Base-by-base conservation (phyloP, 768 basidiomycete species). In the Lactarius pseudohatsudake region DNA sequence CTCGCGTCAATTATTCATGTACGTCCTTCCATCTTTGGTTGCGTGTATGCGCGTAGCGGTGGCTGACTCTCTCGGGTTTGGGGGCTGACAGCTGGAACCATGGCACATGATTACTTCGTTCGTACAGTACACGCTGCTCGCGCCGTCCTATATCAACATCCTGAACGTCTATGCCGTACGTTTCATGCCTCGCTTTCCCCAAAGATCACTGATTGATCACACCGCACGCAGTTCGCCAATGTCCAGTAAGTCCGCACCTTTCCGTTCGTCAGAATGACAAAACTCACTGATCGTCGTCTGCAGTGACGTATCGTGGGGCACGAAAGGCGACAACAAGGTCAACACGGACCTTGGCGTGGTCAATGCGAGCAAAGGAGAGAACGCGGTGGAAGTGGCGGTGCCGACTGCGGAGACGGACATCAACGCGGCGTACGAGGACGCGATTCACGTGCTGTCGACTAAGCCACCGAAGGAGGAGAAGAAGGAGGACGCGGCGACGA, bases 101-200 rank as follows among this genome's bases (percentile, higher is more conserved):
- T 97, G 95, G 94, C 97, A 99, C 75, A 92, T 99, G 94, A 82
- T 99, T 72, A 98, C 97, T 0, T 93, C 91, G 6, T 96, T 98
- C 78, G 32, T 95, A n/a, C 96, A 95, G 75, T 96, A 96, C 74
- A 76, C 91, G 28, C 83, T 97, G 67, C 86, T 98, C 81, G 92
- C 94, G 0, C 96, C 96, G 3, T 94, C 94, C 0, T 98, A 96
- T 72, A 96, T 96, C 74, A 85, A 89, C 62, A 92, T 98, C 15
- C 82, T 98, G 62, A 96, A 96, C 75, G 94, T 96, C 69, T 94
- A 96, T 72, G 89, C 26, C 1, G 26, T 26, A 26, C 26, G 85
- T 72, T 61, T 13, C n/a, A 5, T 28, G 8, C 18, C n/a, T n/a
- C n/a, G n/a, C n/a, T n/a, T 0, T 38, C 1, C 47, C 54, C 55